Base-by-base conservation (phyloP, 106 monocot genomes). In the Chionographis japonica region DNA sequence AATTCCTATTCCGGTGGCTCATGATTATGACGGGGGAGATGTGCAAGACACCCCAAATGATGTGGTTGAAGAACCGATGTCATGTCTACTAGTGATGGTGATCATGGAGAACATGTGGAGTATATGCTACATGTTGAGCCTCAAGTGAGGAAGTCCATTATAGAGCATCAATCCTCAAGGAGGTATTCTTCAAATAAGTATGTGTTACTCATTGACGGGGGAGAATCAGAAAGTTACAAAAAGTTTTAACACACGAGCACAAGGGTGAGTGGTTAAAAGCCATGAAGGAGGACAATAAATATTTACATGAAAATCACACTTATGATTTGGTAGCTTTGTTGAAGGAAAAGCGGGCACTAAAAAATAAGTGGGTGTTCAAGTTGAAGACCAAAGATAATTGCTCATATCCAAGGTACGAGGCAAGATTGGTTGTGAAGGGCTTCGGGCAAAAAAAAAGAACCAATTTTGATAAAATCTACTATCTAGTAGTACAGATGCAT, bases 401-500 rank as follows among this genome's bases (percentile, higher is more conserved):
- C 18, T 66, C 50, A 50, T 50, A 10, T n/a, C n/a, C 49, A 12
- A 9, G 18, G 19, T 66, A 50, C 50, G 51, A 16, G 18, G 15
- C 6, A 18, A 17, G 12, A 8, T 46, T 46, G 43, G 43, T 46
- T 46, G 8, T 46, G 43, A 46, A 46, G 43, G 43, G 43, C 43
- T 66, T 66, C 8, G 14, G 20, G 65, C 3, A 2, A 66, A 18
- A 50, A 27, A 50, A 65, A 19, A 4, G 50, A 27, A 20, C 11
- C 51, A 16, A 66, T 9, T 66, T 66, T 66, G 65, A 66, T 2
- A 3, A 50, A 15, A 66, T 51, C 9, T 51, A 51, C 49, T 66
- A 17, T 9, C 65, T 9, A 52, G 19, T 52, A 4, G 65, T 66
- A 3, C 50, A 66, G 10, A 15, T 20, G 58, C n/a, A n/a, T n/a